These are phyloP conservation scores for Vaccinium myrtillus DNA, from an alignment of 148 eudicot genomes.

Conservation along the genomic window DNA sequence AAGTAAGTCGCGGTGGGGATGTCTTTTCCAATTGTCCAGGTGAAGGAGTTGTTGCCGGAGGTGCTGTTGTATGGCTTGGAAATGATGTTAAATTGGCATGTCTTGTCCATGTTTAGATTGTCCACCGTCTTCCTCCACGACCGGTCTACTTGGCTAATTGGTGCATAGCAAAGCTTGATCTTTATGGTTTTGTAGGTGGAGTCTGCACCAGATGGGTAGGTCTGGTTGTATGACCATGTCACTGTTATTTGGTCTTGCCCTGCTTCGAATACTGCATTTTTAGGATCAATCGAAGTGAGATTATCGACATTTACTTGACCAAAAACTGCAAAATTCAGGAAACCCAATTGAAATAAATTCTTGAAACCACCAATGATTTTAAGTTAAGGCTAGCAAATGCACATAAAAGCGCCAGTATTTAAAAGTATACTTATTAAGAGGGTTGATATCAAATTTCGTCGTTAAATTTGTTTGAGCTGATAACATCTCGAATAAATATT, in stretches of 20 bases:
- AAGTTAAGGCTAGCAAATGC: too few relatives aligned
- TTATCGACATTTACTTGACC: neutral
- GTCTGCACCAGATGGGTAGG: conserved; percentile 25
- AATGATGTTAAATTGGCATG: conserved; percentile 54
- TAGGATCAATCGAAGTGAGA: neutral
- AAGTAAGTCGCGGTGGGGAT: conserved; percentile 67
- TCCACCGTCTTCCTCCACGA: conserved; percentile 66
- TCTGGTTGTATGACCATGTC: conserved; percentile 48
- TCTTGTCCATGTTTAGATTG: conserved; percentile 60
- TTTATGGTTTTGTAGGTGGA: conserved; percentile 52
- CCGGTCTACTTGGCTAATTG: conserved; percentile 68
- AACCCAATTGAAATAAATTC: neutral
- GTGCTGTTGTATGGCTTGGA: conserved; percentile 29
- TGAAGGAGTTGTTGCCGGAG: conserved; percentile 26
- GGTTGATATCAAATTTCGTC: too few relatives aligned
- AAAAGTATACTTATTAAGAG: too few relatives aligned
- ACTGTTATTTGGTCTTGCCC: conserved; percentile 47
- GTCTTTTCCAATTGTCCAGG: conserved; percentile 43
- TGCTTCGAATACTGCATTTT: conserved; percentile 36
- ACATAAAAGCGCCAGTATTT: too few relatives aligned
- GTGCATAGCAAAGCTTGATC: conserved; percentile 63
- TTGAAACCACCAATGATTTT: neutral
- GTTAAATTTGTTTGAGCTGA: neutral
- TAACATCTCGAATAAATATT: neutral
- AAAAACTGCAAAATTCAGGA: neutral